phyloP scores from a whole-genome alignment of 176 grass and related monocot genomes.

The Juncus effusus region DNA sequence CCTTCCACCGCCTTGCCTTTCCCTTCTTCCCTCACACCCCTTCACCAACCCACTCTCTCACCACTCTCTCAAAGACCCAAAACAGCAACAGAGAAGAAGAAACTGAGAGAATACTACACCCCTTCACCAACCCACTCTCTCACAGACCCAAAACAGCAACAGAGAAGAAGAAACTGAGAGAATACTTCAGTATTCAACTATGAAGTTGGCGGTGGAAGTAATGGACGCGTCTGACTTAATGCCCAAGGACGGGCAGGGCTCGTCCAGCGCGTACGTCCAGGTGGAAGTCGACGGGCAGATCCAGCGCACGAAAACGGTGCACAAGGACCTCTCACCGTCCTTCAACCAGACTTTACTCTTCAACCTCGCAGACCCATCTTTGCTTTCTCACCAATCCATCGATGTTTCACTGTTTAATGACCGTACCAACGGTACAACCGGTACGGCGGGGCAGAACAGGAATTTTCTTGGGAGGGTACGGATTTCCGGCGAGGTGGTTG shows the following conservation, averaged over 20 bases:
- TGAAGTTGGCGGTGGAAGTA: constrained; percentile 47
- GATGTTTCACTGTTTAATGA: constrained; percentile 33
- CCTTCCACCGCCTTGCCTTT: not conserved
- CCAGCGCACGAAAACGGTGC: constrained; percentile 37
- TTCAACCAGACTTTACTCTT: constrained; percentile 47
- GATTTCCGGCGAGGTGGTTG: constrained; percentile 25
- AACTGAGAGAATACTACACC: not conserved
- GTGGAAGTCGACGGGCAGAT: constrained; percentile 42
- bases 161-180: not conserved
- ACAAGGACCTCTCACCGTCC: constrained; percentile 33
- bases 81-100: not conserved
- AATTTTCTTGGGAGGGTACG: constrained; percentile 41
- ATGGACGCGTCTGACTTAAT: constrained; percentile 33
- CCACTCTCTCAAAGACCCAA: constrained; percentile 3
- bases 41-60: not conserved
- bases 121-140: not conserved
- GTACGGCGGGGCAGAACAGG: not conserved
- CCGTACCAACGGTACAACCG: not conserved
- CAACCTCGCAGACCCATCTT: constrained; percentile 27
- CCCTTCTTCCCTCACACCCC: not conserved
- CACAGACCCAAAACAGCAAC: not conserved
- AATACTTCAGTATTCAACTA: not conserved
- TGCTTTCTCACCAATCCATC: constrained; percentile 26
- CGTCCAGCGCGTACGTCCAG: constrained; percentile 37
- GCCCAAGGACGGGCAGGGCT: constrained; percentile 42